Percentiles rank a stretch among this genome's conserved stretches.
These are phyloP conservation scores for Candida sanyaensis DNA, from an alignment of 1,139 yeast genomes.

Conservation along the genomic window DNA sequence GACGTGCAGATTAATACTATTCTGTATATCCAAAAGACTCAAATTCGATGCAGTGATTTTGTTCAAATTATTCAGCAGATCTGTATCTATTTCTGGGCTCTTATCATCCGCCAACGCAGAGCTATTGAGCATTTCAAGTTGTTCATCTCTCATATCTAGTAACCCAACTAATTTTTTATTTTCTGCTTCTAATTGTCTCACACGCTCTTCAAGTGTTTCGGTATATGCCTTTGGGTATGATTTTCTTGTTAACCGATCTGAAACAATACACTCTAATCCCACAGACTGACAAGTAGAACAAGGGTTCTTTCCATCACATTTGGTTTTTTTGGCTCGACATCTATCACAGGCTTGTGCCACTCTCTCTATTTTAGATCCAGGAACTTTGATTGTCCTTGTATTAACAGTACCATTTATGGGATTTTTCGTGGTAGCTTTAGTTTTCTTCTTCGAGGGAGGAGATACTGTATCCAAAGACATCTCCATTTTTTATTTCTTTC, in stretches of 20 bases:
- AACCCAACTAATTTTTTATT: slow-evolving; percentile 47
- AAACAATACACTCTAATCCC: slow-evolving; percentile 47
- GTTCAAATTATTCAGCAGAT: slow-evolving; percentile 6
- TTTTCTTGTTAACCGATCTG: slow-evolving; percentile 45
- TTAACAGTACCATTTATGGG: slow-evolving; percentile 15
- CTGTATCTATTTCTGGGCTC: background rate
- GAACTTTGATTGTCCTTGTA: slow-evolving; percentile 62
- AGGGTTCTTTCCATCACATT: slow-evolving; percentile 69
- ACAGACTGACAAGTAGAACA: slow-evolving; percentile 46
- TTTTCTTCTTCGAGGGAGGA: slow-evolving; percentile 14
- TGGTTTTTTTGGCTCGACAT: slow-evolving; percentile 77
- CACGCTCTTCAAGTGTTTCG: slow-evolving; percentile 47
- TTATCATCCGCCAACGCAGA: slow-evolving; percentile 12
- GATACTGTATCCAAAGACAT: background rate
- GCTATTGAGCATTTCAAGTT: slow-evolving; percentile 33
- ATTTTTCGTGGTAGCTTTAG: slow-evolving; percentile 16
- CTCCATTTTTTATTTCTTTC: background rate
- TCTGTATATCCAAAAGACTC: slow-evolving; percentile 17
- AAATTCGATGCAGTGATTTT: slow-evolving; percentile 20
- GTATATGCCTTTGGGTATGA: slow-evolving; percentile 55
- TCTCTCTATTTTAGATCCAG: slow-evolving; percentile 57
- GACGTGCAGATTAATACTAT: slow-evolving; percentile 19
- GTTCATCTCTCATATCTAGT: slow-evolving; percentile 64
- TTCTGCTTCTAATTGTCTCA: slow-evolving; percentile 47
- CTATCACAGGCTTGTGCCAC: slow-evolving; percentile 88